Evolutionary conservation across 2,329 filamentous ascomycete genomes (phyloP).

Genomic region (Fusarium sp.): DNA sequence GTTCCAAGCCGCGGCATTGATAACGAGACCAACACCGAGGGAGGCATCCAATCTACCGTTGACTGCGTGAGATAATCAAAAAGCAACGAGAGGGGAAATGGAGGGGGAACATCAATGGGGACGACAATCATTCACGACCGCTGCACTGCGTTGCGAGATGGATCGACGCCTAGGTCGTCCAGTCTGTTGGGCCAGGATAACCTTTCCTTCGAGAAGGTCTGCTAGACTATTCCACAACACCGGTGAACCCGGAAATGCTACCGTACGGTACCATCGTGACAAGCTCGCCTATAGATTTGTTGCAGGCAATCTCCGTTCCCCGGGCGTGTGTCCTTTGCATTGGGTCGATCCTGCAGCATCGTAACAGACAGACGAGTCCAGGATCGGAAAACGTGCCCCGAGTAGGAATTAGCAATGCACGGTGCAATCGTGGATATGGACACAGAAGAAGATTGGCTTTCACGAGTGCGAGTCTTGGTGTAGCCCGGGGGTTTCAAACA

Average conservation of each 20-base stretch:
- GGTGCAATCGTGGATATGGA: slow-evolving; percentile 7
- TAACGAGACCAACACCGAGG: slow-evolving; percentile 18
- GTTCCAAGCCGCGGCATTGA: slow-evolving; percentile 31
- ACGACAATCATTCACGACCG: slow-evolving; percentile 11
- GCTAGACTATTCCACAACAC: slow-evolving; percentile 25
- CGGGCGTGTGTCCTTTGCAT: slow-evolving; percentile 33
- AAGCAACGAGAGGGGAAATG: slow-evolving; percentile 27
- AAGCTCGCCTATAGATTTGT: slow-evolving; percentile 12
- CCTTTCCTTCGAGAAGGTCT: slow-evolving; percentile 40
- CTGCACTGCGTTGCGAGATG: slow-evolving; percentile 23
- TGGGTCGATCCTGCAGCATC: slow-evolving; percentile 34
- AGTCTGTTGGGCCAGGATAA: slow-evolving; percentile 35
- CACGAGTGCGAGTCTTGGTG: slow-evolving; percentile 22
- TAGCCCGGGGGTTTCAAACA: slow-evolving; percentile 28
- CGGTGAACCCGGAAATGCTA: slow-evolving; percentile 34
- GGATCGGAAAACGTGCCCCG: slow-evolving; percentile 23
- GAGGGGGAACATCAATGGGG: slow-evolving; percentile 6
- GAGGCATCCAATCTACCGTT: slow-evolving; percentile 28
- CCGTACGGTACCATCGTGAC: slow-evolving; percentile 20
- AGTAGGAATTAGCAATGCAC: slow-evolving; percentile 4
- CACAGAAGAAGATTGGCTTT: background rate
- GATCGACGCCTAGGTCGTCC: slow-evolving; percentile 41
- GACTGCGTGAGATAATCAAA: slow-evolving; percentile 15
- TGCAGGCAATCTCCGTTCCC: slow-evolving; percentile 36
- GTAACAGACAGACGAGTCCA: slow-evolving; percentile 17